These are phyloP conservation scores for Cyberlindnera mycetangii DNA, from an alignment of 805 yeast genomes.

Conservation along the genomic window DNA sequence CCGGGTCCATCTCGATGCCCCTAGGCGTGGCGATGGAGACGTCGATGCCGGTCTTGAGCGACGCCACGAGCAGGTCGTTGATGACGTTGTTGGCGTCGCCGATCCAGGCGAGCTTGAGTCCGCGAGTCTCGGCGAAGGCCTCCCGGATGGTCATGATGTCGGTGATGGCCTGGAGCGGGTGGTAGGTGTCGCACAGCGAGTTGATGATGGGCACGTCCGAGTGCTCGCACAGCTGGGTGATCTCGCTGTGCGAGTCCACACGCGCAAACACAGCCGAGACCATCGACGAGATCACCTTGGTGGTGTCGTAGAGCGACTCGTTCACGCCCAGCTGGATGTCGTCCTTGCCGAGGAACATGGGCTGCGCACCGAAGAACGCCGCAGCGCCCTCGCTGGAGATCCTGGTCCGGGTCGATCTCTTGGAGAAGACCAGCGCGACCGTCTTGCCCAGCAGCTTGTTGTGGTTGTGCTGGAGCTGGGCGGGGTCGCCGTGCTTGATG, in stretches of 20 bases:
- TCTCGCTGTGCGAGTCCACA: slow-evolving; percentile 82
- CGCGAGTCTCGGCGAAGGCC: slow-evolving; percentile 50
- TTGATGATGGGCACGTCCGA: slow-evolving; percentile 91
- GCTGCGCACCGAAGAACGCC: slow-evolving; percentile 88
- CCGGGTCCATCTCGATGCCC: slow-evolving; percentile 60
- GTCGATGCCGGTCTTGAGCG: slow-evolving; percentile 77
- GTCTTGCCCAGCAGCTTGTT: slow-evolving; percentile 72
- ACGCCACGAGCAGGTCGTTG: slow-evolving; percentile 88
- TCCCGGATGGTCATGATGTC: slow-evolving; percentile 87
- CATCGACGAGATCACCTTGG: slow-evolving; percentile 91
- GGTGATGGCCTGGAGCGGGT: slow-evolving; percentile 93
- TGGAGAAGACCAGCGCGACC: slow-evolving; percentile 79
- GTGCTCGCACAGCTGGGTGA: slow-evolving; percentile 69
- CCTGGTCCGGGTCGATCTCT: slow-evolving; percentile 94
- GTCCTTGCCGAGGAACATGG: slow-evolving; percentile 94
- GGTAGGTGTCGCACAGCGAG: slow-evolving; percentile 88
- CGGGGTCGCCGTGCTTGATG: slow-evolving; percentile 52
- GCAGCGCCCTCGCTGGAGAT: slow-evolving; percentile 94
- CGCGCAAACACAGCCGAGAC: slow-evolving; percentile 97
- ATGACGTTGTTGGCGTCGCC: slow-evolving; percentile 97
- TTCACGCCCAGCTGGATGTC: slow-evolving; percentile 97
- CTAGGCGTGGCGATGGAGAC: slow-evolving; percentile 83
- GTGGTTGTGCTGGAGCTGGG: slow-evolving; percentile 35
- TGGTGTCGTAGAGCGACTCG: slow-evolving; percentile 85
- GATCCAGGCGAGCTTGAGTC: slow-evolving; percentile 85